Base-by-base conservation (phyloP, 2,329 filamentous ascomycete genomes). In the Dendrostoma leiphaemia region DNA sequence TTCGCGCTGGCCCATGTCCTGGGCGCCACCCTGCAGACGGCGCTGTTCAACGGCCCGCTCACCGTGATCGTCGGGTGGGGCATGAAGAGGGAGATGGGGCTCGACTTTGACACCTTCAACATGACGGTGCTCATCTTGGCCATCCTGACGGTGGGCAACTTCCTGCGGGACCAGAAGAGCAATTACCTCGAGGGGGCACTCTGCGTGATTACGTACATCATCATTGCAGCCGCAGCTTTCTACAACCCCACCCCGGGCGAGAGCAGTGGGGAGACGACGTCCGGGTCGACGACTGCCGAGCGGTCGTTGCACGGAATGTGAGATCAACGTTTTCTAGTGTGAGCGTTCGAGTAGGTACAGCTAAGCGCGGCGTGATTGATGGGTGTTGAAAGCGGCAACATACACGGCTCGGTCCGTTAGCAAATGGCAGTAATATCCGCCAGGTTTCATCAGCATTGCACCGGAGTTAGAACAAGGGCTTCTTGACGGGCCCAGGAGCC, bases 161-260 rank as follows among this genome's bases (percentile, higher is more conserved):
- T 96, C 71, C 73, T 97, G 51, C 80, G 91, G 47, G 92, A 97
- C 66, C 85, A 90, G 61, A 93, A 94, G 77, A 90, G 85, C 58
- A 95, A 96, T 66, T 97, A 95, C 65, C 80, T 97, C 4, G 92
- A 97, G 69, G 92, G 92, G 2, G 81, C 84, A 23, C 79, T 97
- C 17, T 90, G 90, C 60, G 83, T 96, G 17, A 80, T 89, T 43
- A 75, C 85, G 5, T 86, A 85, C 62, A 64, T 84, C 41, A 79
- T 80, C 28, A 82, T 86, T 60, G 82, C 82, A 10, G 79, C 82
- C 2, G 81, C 80, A 2, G 80, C 81, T 2, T 81, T 71, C 59
- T 83, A 79, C 63, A 84, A 80, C 59, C 82, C 81, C 3, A 76
- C 80, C 54, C 70, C 71, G 12, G 49, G 56, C 4, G 59, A 56